Evolutionary conservation across 768 basidiomycete species (phyloP).

Genomic region (Amanita inopinata): DNA sequence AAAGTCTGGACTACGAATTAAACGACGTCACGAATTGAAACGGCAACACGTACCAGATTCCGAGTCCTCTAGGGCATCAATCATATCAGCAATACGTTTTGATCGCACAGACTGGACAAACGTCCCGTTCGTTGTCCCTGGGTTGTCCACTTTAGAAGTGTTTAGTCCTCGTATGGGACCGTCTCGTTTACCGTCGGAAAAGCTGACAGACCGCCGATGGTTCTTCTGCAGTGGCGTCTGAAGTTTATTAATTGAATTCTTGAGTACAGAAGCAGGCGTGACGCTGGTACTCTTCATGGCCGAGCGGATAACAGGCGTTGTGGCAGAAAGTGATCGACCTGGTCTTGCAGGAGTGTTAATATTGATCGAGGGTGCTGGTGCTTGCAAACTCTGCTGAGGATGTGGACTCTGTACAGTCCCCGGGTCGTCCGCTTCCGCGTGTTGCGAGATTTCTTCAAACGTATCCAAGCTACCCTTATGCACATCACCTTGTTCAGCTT

Average conservation of each 20-base stretch:
- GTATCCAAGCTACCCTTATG: background rate
- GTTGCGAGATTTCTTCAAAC: constrained; percentile 1
- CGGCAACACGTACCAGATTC: constrained; percentile 44
- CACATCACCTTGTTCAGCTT: background rate
- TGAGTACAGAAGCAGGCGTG: constrained; percentile 54
- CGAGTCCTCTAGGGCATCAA: constrained; percentile 61
- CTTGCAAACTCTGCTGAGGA: constrained; percentile 5
- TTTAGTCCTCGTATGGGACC: constrained; percentile 74
- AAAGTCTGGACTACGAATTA: constrained; percentile 20
- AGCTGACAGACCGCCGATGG: constrained; percentile 85
- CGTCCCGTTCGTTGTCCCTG: constrained; percentile 22
- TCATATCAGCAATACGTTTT: constrained; percentile 73
- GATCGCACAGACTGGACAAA: constrained; percentile 58
- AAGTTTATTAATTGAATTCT: constrained; percentile 36
- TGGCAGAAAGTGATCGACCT: constrained; percentile 10
- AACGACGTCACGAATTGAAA: constrained; percentile 8
- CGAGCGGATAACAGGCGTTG: constrained; percentile 32
- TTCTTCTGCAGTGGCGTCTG: constrained; percentile 45
- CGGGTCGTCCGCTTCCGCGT: background rate
- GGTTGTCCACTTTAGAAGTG: constrained; percentile 24
- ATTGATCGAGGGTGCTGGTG: background rate
- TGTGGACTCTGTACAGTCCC: constrained; percentile 8
- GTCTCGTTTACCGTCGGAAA: constrained; percentile 87
- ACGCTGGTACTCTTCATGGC: constrained; percentile 31
- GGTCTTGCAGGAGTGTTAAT: constrained; percentile 1